Conservation (phyloP, 495 filamentous ascomycete genomes). For the Astrothelium macrocarpum region DNA sequence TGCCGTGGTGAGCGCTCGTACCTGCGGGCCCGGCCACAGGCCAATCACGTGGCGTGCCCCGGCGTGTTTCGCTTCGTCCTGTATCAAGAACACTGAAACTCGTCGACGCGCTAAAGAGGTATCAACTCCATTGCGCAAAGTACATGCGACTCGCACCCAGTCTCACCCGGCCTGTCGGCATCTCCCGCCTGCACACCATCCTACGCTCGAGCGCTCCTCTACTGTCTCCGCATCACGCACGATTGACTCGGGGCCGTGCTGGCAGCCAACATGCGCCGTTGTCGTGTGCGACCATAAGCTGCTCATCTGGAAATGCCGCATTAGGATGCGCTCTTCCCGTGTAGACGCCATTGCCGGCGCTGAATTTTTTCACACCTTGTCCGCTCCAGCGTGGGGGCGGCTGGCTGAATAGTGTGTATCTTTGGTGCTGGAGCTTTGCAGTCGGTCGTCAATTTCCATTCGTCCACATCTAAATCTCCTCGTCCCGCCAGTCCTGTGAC, state of each 20-base stretch:
- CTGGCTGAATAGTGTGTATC: not conserved
- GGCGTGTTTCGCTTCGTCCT: not conserved
- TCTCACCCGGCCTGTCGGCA: not conserved
- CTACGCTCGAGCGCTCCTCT: not conserved
- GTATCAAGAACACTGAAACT: too few species aligned
- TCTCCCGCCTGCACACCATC: not conserved
- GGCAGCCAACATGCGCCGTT: not conserved
- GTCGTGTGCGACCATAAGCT: constrained; percentile 1
- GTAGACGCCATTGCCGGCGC: not conserved
- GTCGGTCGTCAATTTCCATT: not conserved
- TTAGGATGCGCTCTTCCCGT: not conserved
- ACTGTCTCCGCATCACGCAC: not conserved
- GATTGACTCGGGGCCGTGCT: not conserved
- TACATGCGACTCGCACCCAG: too few species aligned
- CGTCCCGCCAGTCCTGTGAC: not conserved
- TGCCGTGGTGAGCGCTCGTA: too few species aligned
- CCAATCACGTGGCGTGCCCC: not conserved
- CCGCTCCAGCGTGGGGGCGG: not conserved
- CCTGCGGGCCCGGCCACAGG: too few species aligned
- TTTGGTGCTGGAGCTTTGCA: not conserved
- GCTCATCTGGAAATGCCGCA: not conserved
- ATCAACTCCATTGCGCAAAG: too few species aligned
- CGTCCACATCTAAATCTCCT: not conserved
- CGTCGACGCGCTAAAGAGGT: too few species aligned
- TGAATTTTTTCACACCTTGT: not conserved